These are phyloP conservation scores for Pythium scleroteichum DNA, from an alignment of 352 stramenopile species.

Conservation along the genomic window DNA sequence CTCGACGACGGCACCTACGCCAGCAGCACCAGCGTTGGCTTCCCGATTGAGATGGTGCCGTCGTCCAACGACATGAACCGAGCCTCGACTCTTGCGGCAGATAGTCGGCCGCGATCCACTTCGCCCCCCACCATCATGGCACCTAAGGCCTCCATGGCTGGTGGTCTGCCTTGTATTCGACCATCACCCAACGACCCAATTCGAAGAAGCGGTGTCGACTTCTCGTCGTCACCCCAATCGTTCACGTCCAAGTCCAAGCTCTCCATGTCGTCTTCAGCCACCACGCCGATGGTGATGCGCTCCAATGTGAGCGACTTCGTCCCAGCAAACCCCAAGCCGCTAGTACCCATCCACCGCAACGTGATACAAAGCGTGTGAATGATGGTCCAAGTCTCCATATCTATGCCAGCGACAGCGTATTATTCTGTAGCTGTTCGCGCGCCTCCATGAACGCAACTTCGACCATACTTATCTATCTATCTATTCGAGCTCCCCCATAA, in stretches of 20 bases:
- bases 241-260: conserved; percentile 16
- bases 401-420: conserved; percentile 1
- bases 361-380: conserved; percentile 25
- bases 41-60: conserved; percentile 22
- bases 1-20: conserved; percentile 16
- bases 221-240: conserved; percentile 1
- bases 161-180: conserved; percentile 14
- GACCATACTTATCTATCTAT: conserved; percentile 16
- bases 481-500: conserved; percentile 6
- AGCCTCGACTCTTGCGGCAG: not conserved
- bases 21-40: conserved; percentile 9
- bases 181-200: conserved; percentile 17
- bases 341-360: conserved; percentile 20
- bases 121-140: conserved; percentile 13
- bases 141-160: not conserved
- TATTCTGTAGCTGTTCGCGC: conserved; percentile 14
- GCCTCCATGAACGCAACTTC: conserved; percentile 4
- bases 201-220: conserved; percentile 12
- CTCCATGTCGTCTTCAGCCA: conserved; percentile 8
- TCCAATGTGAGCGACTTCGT: conserved; percentile 3
- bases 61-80: not conserved
- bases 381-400: not conserved
- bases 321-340: not conserved
- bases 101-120: not conserved
- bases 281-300: conserved; percentile 7